Percentiles rank a stretch among this genome's conserved stretches.
These are phyloP conservation scores for Alnus rubra DNA, from an alignment of 306 rosid species.

Conservation along the genomic window DNA sequence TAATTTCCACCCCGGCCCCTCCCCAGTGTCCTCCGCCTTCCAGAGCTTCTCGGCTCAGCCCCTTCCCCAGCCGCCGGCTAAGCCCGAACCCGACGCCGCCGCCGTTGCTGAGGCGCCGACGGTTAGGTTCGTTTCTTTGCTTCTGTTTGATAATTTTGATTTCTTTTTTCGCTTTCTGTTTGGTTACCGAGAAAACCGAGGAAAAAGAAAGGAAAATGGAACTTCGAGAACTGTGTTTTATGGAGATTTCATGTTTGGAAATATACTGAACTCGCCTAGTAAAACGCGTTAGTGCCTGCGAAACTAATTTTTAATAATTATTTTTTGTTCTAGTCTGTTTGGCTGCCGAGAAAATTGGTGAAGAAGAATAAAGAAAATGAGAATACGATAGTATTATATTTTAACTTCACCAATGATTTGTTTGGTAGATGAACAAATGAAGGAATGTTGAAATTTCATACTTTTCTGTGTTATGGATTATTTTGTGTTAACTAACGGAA, in stretches of 20 bases:
- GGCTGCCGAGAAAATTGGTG: background rate
- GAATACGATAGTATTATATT: background rate
- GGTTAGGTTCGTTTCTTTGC: slow-evolving; percentile 32
- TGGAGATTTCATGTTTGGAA: background rate
- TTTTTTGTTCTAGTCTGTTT: background rate
- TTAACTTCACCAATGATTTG: background rate
- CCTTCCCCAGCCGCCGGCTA: slow-evolving; percentile 5
- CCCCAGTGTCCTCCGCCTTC: slow-evolving; percentile 44
- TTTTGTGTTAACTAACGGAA: too few relatives aligned
- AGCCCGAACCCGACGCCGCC: slow-evolving; percentile 24
- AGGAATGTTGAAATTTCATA: background rate
- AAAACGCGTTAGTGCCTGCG: background rate
- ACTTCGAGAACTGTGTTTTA: background rate
- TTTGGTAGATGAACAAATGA: background rate
- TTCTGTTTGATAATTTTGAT: background rate
- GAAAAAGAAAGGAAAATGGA: background rate
- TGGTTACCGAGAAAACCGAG: slow-evolving; percentile 3
- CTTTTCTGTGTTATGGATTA: background rate
- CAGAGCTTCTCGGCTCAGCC: slow-evolving; percentile 40
- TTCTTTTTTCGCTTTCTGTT: background rate
- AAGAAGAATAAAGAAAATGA: background rate
- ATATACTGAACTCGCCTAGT: background rate
- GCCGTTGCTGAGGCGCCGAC: background rate
- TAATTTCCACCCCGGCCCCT: slow-evolving; percentile 43
- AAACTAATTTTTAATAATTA: background rate